Percentiles rank a stretch among this genome's conserved stretches.
These are phyloP conservation scores for Tremella fuciformis DNA, from an alignment of 768 basidiomycete species.

Conservation along the genomic window DNA sequence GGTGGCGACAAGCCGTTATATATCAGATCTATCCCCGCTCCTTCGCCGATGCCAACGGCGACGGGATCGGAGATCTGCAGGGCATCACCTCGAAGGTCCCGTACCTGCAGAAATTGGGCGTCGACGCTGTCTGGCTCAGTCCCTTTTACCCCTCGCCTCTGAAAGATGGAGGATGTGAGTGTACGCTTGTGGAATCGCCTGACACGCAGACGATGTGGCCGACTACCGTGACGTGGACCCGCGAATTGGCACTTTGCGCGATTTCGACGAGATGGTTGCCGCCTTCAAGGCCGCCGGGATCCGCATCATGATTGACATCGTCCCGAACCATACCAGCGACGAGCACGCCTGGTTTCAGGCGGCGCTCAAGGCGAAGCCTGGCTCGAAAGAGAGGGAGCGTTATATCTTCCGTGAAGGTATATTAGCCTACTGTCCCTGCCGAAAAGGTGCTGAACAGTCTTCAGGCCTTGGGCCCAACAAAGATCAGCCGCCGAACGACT, in stretches of 20 bases:
- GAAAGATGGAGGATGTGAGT: slow-evolving; percentile 14
- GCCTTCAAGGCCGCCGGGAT: slow-evolving; percentile 20
- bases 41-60: slow-evolving; percentile 9
- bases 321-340: slow-evolving; percentile 31
- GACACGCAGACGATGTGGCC: slow-evolving; percentile 21
- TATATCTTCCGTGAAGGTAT: slow-evolving; percentile 16
- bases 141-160: slow-evolving; percentile 11
- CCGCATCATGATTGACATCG: slow-evolving; percentile 28
- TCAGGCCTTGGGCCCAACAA: slow-evolving; percentile 9
- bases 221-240: slow-evolving; percentile 31
- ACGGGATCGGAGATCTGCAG: slow-evolving; percentile 3
- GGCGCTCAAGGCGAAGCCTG: background rate
- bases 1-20: slow-evolving; percentile 11
- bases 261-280: slow-evolving; percentile 25
- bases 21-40: slow-evolving; percentile 15
- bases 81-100: slow-evolving; percentile 4
- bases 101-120: background rate
- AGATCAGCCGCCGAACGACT: slow-evolving; percentile 11
- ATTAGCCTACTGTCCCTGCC: background rate
- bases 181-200: background rate
- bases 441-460: background rate
- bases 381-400: slow-evolving; percentile 5
- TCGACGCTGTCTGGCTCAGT: slow-evolving; percentile 12
- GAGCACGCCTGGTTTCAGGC: slow-evolving; percentile 21
- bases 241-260: slow-evolving; percentile 27